These are phyloP conservation scores for Lodderomyces jiufengensis DNA, from an alignment of 1,139 yeast genomes.

Conservation along the genomic window DNA sequence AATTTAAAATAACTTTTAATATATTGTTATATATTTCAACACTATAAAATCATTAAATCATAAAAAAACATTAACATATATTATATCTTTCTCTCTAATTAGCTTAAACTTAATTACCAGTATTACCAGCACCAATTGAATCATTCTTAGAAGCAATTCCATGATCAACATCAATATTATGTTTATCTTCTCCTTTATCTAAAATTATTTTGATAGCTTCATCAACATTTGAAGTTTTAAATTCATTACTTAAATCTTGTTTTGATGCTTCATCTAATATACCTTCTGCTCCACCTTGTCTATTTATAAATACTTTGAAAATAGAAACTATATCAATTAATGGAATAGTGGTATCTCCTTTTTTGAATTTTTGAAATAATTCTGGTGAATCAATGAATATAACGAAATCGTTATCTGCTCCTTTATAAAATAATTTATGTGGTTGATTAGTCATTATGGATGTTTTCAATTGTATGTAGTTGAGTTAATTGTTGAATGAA, in stretches of 20 bases:
- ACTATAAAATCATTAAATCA: no score
- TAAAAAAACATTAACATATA: no score
- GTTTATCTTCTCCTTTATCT: conserved; percentile 50
- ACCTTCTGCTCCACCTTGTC: conserved; percentile 70
- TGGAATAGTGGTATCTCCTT: conserved; percentile 54
- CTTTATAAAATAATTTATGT: conserved; percentile 62
- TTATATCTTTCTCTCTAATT: no score
- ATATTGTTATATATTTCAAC: no score
- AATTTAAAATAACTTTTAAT: no score
- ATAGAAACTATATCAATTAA: conserved; percentile 62
- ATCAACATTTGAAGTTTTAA: conserved; percentile 51
- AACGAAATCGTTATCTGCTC: conserved; percentile 58
- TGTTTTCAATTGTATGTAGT: conserved; percentile 11
- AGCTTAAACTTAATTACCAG: conserved; percentile 23
- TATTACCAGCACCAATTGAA: conserved; percentile 33
- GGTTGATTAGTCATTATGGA: conserved; percentile 19
- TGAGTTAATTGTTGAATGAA: background rate
- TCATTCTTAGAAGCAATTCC: conserved; percentile 31
- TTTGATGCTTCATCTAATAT: conserved; percentile 71
- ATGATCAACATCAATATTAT: conserved; percentile 18
- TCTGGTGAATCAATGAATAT: conserved; percentile 59
- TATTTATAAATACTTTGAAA: conserved; percentile 59
- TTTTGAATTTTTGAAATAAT: conserved; percentile 44
- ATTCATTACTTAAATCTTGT: conserved; percentile 59
- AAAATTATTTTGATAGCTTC: conserved; percentile 54